Evolutionary conservation across 495 filamentous ascomycete species (phyloP).

Genomic region (Hyaloscypha finlandica): DNA sequence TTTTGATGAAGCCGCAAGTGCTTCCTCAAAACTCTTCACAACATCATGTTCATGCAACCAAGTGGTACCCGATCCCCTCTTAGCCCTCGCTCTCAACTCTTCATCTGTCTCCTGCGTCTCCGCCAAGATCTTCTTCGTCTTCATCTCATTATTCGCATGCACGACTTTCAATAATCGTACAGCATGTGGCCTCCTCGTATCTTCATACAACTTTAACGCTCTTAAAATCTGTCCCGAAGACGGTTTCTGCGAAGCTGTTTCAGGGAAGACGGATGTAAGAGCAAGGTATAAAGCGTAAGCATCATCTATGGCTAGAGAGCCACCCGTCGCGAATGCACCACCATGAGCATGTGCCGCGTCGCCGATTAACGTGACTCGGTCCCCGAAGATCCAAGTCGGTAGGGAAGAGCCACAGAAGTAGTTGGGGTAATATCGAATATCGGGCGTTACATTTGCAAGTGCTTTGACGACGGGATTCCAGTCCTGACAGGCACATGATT

Average conservation of each 20-base stretch:
- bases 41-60: constrained; percentile 54
- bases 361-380: constrained; percentile 45
- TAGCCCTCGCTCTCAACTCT: constrained; percentile 41
- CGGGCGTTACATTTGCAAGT: constrained; percentile 46
- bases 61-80: constrained; percentile 38
- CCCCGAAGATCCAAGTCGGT: constrained; percentile 44
- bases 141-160: constrained; percentile 40
- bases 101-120: constrained; percentile 40
- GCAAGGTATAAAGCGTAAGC: constrained; percentile 37
- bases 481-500: constrained; percentile 31
- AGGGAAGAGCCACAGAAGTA: constrained; percentile 41
- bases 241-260: constrained; percentile 23
- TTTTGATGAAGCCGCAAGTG: constrained; percentile 2
- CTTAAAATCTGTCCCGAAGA: constrained; percentile 32
- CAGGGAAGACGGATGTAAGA: constrained; percentile 31
- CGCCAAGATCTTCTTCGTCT: constrained; percentile 24
- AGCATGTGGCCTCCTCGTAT: constrained; percentile 45
- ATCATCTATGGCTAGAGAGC: constrained; percentile 53
- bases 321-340: constrained; percentile 51
- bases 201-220: constrained; percentile 43
- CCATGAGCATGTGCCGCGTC: constrained; percentile 54
- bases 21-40: constrained; percentile 38
- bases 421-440: constrained; percentile 48
- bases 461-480: constrained; percentile 48
- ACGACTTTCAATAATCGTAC: constrained; percentile 43